Conservation (phyloP, 2,329 filamentous ascomycete species). For the Diatrype stigma region DNA sequence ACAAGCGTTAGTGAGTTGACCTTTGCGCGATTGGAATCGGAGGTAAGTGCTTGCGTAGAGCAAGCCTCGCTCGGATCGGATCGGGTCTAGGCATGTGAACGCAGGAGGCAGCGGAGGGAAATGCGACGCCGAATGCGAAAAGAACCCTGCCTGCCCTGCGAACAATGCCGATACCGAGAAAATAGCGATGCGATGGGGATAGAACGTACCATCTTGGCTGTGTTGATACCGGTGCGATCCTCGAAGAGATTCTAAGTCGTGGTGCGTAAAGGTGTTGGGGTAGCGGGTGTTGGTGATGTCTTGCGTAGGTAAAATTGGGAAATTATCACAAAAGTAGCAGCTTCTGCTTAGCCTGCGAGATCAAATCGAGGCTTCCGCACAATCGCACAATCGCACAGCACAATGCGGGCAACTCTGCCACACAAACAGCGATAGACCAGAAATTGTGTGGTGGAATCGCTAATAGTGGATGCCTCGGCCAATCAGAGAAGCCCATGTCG, state of each 20-base stretch:
- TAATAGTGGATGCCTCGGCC: neutral
- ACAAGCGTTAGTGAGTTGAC: slow-evolving; percentile 17
- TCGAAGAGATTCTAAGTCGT: slow-evolving; percentile 52
- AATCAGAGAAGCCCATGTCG: neutral
- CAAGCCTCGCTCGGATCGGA: slow-evolving; percentile 7
- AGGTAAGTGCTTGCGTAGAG: slow-evolving; percentile 7
- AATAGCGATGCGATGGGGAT: neutral
- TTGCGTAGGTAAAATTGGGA: slow-evolving; percentile 11
- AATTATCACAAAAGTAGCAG: slow-evolving; percentile 10
- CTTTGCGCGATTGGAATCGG: slow-evolving; percentile 11
- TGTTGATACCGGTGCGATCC: slow-evolving; percentile 59
- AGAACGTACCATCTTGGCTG: slow-evolving; percentile 58
- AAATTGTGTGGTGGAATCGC: slow-evolving; percentile 1
- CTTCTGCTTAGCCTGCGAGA: too few species aligned
- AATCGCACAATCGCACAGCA: slow-evolving; percentile 1
- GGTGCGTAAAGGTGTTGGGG: slow-evolving; percentile 15
- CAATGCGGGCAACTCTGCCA: neutral
- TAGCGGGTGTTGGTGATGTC: slow-evolving; percentile 18
- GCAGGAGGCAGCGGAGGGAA: neutral
- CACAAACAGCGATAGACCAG: neutral
- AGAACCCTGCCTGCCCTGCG: too few species aligned
- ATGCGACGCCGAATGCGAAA: too few species aligned
- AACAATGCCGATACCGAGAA: neutral
- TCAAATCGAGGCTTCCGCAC: neutral
- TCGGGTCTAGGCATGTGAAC: neutral